Conservation (phyloP, 2,329 filamentous ascomycete species). For the Penicillium sp. region DNA sequence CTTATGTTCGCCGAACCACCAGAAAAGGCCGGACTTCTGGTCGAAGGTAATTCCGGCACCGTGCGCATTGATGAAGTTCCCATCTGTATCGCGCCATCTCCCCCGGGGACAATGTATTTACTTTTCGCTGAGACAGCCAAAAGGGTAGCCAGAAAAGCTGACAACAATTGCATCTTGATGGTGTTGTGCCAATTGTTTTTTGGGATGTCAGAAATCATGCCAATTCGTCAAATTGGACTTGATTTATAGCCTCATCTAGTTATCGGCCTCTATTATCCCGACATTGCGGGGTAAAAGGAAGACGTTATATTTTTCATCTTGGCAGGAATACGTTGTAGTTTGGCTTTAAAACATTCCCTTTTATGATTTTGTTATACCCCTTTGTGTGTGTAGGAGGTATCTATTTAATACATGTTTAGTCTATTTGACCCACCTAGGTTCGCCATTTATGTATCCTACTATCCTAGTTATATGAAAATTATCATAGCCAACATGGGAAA, state of each 20-base stretch:
- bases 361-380: neutral
- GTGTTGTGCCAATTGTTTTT: neutral
- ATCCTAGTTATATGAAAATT: neutral
- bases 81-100: conserved; percentile 62
- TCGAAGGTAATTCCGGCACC: conserved; percentile 59
- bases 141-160: conserved; percentile 2
- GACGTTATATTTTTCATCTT: neutral
- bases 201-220: neutral
- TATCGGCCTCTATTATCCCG: conserved; percentile 10
- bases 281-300: conserved; percentile 9
- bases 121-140: conserved; percentile 25
- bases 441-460: neutral
- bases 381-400: neutral
- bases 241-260: neutral
- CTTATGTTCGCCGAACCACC: conserved; percentile 64
- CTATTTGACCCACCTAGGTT: neutral
- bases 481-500: too few relatives aligned
- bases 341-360: neutral
- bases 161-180: neutral
- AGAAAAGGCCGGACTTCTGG: conserved; percentile 55
- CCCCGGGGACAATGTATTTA: conserved; percentile 63
- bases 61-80: conserved; percentile 62
- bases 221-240: too few relatives aligned
- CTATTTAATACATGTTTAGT: neutral
- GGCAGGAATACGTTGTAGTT: neutral